Conservation (phyloP, 805 yeast species). For the Candida corydali region DNA sequence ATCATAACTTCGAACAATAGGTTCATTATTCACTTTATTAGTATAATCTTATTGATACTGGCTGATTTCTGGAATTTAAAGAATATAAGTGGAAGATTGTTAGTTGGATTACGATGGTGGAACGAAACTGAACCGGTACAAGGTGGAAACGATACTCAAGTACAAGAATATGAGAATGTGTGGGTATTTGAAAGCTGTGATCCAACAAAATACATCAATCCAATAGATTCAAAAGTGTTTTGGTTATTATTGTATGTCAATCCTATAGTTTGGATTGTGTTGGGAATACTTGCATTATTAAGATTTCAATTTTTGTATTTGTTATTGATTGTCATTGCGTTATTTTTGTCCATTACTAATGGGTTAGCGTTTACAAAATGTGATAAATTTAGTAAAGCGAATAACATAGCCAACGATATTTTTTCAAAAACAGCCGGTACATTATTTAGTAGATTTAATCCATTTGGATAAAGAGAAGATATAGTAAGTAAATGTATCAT, state of each 20-base stretch:
- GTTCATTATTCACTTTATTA: constrained; percentile 73
- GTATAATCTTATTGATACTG: constrained; percentile 69
- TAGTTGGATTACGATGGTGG: constrained; percentile 97
- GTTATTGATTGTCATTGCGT: constrained; percentile 60
- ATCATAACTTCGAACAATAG: constrained; percentile 36
- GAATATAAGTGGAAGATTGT: constrained; percentile 81
- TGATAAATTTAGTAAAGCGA: constrained; percentile 87
- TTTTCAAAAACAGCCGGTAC: constrained; percentile 50
- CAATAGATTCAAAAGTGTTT: constrained; percentile 85
- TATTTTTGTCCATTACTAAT: constrained; percentile 72
- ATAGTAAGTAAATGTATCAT: too few relatives aligned
- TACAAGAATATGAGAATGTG: constrained; percentile 55
- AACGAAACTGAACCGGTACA: constrained; percentile 68
- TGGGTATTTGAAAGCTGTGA: constrained; percentile 92
- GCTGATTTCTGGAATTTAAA: constrained; percentile 94
- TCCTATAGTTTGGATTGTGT: constrained; percentile 70
- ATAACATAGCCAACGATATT: constrained; percentile 55
- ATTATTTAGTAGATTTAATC: constrained; percentile 45
- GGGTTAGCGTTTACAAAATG: constrained; percentile 88
- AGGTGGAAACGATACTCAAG: constrained; percentile 39
- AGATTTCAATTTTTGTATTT: constrained; percentile 71
- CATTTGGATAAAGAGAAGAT: constrained; percentile 19
- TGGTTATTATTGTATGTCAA: constrained; percentile 76
- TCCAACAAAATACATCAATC: constrained; percentile 69
- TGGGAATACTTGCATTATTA: constrained; percentile 74